phyloP scores from a whole-genome alignment of 208 protist genomes.

The Leishmania gerbilli region DNA sequence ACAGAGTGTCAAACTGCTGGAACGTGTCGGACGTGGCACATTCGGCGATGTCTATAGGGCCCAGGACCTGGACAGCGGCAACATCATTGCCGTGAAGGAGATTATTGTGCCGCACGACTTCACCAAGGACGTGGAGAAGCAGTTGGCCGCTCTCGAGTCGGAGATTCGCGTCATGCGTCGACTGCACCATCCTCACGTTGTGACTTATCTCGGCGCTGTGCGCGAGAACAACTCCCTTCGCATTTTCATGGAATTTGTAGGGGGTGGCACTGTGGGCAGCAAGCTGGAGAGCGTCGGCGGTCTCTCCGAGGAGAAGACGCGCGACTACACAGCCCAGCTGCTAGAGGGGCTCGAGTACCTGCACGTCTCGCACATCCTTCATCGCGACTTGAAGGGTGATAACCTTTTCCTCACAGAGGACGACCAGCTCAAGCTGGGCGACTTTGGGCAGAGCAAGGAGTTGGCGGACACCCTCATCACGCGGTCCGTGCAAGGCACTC shows the following conservation, averaged over 20 bases:
- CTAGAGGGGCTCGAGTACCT: constrained; percentile 89
- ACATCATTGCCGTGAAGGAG: constrained; percentile 84
- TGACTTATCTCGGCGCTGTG: constrained; percentile 84
- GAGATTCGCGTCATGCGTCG: constrained; percentile 94
- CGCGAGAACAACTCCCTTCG: constrained; percentile 75
- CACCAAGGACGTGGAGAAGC: constrained; percentile 78
- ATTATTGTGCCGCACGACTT: constrained; percentile 83
- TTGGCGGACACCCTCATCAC: constrained; percentile 82
- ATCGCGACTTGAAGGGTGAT: constrained; percentile 93
- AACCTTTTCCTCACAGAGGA: constrained; percentile 90
- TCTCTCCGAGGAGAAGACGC: constrained; percentile 68
- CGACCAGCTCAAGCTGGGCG: constrained; percentile 81
- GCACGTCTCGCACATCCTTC: constrained; percentile 83
- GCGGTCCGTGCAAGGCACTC: constrained; percentile 88
- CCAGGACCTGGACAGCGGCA: constrained; percentile 74
- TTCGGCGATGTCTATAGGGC: constrained; percentile 86
- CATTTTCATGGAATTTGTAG: constrained; percentile 94
- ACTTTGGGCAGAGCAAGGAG: constrained; percentile 92
- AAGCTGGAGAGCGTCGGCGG: constrained; percentile 58
- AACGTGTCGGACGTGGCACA: constrained; percentile 79
- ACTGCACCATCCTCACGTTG: constrained; percentile 90
- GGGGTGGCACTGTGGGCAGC: constrained; percentile 80
- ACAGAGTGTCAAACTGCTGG: constrained; percentile 38
- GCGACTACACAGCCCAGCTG: constrained; percentile 83
- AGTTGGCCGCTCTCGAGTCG: constrained; percentile 78